Evolutionary conservation across 2,329 filamentous ascomycete genomes (phyloP).

Genomic region (Claviceps sp.): DNA sequence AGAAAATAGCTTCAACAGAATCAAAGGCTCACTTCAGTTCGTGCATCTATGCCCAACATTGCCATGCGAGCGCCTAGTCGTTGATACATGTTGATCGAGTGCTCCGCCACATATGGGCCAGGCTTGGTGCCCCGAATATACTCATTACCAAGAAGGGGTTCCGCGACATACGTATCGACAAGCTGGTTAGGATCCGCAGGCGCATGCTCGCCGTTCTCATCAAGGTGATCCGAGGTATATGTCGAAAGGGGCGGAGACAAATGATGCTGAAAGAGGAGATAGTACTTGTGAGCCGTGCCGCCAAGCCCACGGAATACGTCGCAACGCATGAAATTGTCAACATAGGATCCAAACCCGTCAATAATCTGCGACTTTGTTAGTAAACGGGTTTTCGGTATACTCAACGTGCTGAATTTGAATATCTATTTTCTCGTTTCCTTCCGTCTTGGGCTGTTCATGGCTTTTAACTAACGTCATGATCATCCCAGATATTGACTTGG

Average conservation of each 20-base stretch:
- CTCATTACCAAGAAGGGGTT: constrained; percentile 43
- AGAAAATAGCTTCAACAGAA: not conserved
- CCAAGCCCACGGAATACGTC: constrained; percentile 87
- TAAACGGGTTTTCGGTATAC: not conserved
- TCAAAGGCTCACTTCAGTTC: constrained; percentile 54
- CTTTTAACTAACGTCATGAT: constrained; percentile 57
- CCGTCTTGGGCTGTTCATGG: not conserved
- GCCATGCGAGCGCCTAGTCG: constrained; percentile 70
- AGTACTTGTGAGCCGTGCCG: constrained; percentile 91
- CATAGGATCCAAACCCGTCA: constrained; percentile 87
- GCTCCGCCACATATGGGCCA: constrained; percentile 80
- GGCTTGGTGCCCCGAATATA: constrained; percentile 69
- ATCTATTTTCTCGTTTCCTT: not conserved
- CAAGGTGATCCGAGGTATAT: constrained; percentile 50
- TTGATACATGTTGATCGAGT: constrained; percentile 77
- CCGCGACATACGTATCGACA: constrained; percentile 58
- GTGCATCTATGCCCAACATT: constrained; percentile 80
- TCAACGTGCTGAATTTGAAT: not conserved
- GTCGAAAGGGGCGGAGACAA: constrained; percentile 73
- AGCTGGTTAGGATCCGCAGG: constrained; percentile 59
- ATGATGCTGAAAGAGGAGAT: constrained; percentile 95
- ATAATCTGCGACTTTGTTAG: constrained; percentile 48
- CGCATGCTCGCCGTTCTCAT: constrained; percentile 22
- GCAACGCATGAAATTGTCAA: constrained; percentile 85
- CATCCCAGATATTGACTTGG: constrained; percentile 96